Conservation (phyloP, 2,329 filamentous ascomycete species). For the Orbilia blumenaviensis region DNA sequence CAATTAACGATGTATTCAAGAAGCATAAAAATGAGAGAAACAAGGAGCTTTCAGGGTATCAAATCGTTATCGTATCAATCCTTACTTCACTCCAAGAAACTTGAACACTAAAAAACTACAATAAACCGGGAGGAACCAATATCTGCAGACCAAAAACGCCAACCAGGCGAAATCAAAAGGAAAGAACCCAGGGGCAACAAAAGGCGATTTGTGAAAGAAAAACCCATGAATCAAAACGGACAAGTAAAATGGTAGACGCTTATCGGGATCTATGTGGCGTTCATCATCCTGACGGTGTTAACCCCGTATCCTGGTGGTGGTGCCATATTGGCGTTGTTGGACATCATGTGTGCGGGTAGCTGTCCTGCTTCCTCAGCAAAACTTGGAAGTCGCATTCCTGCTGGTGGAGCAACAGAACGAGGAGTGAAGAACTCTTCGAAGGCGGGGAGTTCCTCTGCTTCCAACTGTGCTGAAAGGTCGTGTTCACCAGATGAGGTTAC, state of each 20-base stretch:
- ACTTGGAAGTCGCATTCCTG: conserved; percentile 19
- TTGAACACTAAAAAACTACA: not conserved
- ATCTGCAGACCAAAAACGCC: not conserved
- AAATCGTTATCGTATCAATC: conserved; percentile 23
- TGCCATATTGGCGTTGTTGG: conserved; percentile 44
- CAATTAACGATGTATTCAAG: conserved; percentile 41
- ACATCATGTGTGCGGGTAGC: conserved; percentile 49
- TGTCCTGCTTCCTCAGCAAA: conserved; percentile 41
- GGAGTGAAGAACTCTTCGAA: conserved; percentile 57
- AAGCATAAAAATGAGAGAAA: not conserved
- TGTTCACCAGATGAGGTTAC: conserved; percentile 36
- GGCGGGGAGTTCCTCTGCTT: conserved; percentile 43
- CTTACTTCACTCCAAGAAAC: not conserved
- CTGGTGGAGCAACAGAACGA: conserved; percentile 53
- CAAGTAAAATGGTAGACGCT: not conserved
- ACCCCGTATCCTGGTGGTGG: conserved; percentile 47
- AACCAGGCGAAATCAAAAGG: not conserved
- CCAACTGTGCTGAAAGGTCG: conserved; percentile 33
- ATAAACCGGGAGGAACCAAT: not conserved
- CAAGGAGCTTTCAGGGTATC: conserved; percentile 14
- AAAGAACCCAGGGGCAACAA: not conserved
- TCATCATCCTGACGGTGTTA: conserved; percentile 16
- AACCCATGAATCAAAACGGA: not conserved
- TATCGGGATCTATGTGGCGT: conserved; percentile 21
- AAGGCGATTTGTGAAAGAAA: not conserved